Evolutionary conservation across 331 rosid species (phyloP), one percentile per base, ranked within the genome.

Genomic region (Quercus phellos): DNA sequence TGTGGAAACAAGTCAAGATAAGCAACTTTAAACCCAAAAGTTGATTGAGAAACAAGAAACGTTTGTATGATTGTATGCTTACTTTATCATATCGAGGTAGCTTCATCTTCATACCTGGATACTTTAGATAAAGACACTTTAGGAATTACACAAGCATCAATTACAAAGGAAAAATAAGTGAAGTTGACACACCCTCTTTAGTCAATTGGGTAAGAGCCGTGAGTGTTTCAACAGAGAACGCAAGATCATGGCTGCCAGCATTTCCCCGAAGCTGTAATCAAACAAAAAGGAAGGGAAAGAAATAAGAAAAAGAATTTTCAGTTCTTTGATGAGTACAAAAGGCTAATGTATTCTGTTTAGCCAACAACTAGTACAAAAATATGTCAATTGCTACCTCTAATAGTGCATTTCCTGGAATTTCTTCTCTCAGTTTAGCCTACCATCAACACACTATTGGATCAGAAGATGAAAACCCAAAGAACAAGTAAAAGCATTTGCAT

Each of bases 211-310:
- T 78, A 63, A 94, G 68, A 64, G 89, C 73, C 51, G 86, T 78
- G 70, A 90, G 73, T 21, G 94, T 88, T 91, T 94, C 90, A 24
- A 90, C 80, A 38, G 94, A 90, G 55, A 94, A 60, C n/a, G 86
- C 58, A 85, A 94, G 98, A 86, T 94, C 98, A 54, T 94, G 99
- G 83, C 97, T 92, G 66, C 99, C 99, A 27, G 99, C 98, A 80
- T 87, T 94, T 85, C 98, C 96, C 6, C 98, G 94, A 18, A 61
- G 82, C 98, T 94, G 71, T 22, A 72, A 59, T 55, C 19, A 18
- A 76, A 64, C 21, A 11, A 14, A 76, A 76, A 54, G 17, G 70
- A 32, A 34, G 18, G 51, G 82, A 67, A 16, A 53, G 77, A 51
- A 78, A 61, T 77, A 55, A 78, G 51, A 17, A n/a, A 32, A 16